A percentile compares a stretch with the other conserved stretches of the same genome.
Conservation (phyloP, 805 yeast species). For the Jamesozyma piceae region DNA sequence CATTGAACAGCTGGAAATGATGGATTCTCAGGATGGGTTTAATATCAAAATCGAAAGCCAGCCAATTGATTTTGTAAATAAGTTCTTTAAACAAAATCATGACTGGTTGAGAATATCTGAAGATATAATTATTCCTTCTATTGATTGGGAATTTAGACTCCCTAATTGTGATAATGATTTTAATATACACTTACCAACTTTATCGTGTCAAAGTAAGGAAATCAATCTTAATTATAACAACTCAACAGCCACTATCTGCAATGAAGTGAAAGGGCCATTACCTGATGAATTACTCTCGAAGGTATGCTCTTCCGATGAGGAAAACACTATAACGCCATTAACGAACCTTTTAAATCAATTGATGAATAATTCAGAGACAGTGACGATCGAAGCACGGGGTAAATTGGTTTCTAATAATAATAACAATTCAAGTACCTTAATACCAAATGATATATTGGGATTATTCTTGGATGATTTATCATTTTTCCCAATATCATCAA, state of each 20-base stretch:
- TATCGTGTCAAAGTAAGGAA: conserved; percentile 9
- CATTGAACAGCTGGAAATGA: conserved; percentile 19
- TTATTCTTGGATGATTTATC: conserved; percentile 12
- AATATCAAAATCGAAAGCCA: conserved; percentile 10
- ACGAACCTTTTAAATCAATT: conserved; percentile 20
- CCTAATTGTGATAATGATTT: conserved; percentile 31
- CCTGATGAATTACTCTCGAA: conserved; percentile 20
- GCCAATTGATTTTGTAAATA: neutral
- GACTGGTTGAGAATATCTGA: conserved; percentile 14
- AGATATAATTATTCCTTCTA: conserved; percentile 24
- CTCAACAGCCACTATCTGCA: conserved; percentile 2
- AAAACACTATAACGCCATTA: conserved; percentile 27
- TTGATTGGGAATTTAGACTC: conserved; percentile 32
- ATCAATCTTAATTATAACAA: conserved; percentile 4
- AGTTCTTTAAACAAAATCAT: conserved; percentile 3
- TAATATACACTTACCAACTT: conserved; percentile 24
- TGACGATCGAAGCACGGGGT: conserved; percentile 16
- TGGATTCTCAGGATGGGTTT: conserved; percentile 18
- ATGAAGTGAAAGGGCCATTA: conserved; percentile 18
- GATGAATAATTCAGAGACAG: conserved; percentile 13
- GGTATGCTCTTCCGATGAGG: conserved; percentile 27
- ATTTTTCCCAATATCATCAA: conserved; percentile 15
- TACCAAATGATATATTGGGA: conserved; percentile 13
- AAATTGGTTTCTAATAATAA: conserved; percentile 1
- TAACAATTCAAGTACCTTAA: conserved; percentile 1